Base-by-base conservation (phyloP, 441 rosid genomes). In the Euphorbia corollata region DNA sequence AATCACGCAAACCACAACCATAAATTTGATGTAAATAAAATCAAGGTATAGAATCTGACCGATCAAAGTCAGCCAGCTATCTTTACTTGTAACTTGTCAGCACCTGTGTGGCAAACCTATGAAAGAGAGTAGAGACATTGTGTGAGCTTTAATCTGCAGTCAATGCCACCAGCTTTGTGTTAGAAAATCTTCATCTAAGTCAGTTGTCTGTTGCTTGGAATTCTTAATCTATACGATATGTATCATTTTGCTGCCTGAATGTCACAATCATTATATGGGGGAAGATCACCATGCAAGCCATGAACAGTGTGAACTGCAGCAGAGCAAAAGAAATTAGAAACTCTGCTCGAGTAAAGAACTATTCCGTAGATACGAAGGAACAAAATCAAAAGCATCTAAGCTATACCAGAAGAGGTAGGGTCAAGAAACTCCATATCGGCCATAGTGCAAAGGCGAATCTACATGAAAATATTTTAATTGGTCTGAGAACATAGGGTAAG, bases 381-480 rank as follows among this genome's bases (percentile, higher is more conserved):
- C 8, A 51, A 8, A 59, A 5, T 3, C 4, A 18, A 51, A 15
- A 48, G 12, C 50, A 41, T 54, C 2, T 8, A 45, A 55, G n/a
- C 65, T 64, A 20, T 87, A 91, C 97, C 95, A 91, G 83, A 74
- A 89, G 96, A 70, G 99, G 99, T 65, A 94, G 83, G 71, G 96
- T 85, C 87, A 94, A 80, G 84, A 94, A 85, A 61, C 99, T 82
- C 96, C 97, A 94, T 70, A 94, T 87, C 34, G 97, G 97, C 99
- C 99, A 94, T 68, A 94, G 65, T 67, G 99, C 86, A 78, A 82
- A 85, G 43, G 86, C 81, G 55, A 94, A 80, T 83, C 99, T 89
- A 83, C 76, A 73, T 13, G 6, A 58, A 54, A 50, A 71, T 66
- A 71, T 55, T 67, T 19, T 57, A 61, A 69, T 51, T 13, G 63